Base-by-base conservation (phyloP, 1,284 basidiomycete species). In the Puccinia novopanici region DNA sequence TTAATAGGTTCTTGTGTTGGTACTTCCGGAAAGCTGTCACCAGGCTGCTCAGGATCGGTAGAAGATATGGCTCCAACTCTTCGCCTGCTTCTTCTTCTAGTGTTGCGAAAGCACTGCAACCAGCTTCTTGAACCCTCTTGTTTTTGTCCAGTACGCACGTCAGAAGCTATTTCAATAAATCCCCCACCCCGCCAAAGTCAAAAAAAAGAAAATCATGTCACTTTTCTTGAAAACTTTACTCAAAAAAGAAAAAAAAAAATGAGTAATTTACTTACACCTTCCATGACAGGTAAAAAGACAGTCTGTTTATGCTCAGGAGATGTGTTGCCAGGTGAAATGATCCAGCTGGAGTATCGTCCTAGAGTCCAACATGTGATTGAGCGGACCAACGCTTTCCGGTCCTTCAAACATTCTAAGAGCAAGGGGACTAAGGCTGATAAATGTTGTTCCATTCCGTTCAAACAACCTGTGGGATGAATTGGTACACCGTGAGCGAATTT, bases 301-400 rank as follows among this genome's bases (percentile, higher is more conserved):
- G 89, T 89, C 81, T 89, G 91, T 87, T 92, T 92, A 87, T 98
- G 94, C 83, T 95, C 94, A 91, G 91, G 42, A 89, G 92, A 82
- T 89, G 86, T 89, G 37, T 91, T 90, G 34, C 77, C 77, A 83
- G 93, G 91, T 12, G 92, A 92, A 83, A 89, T 87, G 77, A 92
- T 94, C 97, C 97, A 99, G 84, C 92, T 93, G 52, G 96, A 94
- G 87, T 99, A 99, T 71, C 97, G 91, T n/a, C 96, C 95, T 19
- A 99, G 89, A 0, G 96, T 98, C 97, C 97, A 99, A 86, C 97
- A 99, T 22, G 96, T 95, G 86, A 99, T 99, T 17, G 95, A 98
- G 75, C 97, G 92, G 9, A 99, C 94, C 45, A 99, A 90, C 48
- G 97, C 93, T 90, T 98, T 98, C 71, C 92, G 88, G 87, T 99